Conservation (phyloP, 2,329 filamentous ascomycete genomes). For the Periconia sp. region DNA sequence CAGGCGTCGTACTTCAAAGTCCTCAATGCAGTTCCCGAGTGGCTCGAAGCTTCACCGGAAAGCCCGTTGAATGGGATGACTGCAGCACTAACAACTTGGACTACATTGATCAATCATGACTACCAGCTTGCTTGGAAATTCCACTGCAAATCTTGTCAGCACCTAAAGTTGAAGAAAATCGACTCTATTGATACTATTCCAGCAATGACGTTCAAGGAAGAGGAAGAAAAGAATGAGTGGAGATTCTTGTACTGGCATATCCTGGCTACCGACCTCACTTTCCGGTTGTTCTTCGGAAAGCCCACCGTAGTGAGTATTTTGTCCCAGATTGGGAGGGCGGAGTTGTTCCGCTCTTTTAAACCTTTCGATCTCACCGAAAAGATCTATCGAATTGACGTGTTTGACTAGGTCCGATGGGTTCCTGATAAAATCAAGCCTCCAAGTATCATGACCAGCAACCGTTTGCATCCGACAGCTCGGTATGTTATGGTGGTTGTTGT, state of each 20-base stretch:
- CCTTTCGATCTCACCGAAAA: not conserved
- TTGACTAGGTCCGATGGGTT: conserved; percentile 13
- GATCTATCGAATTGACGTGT: too few species aligned
- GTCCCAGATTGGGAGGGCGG: not conserved
- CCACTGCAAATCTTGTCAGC: conserved; percentile 30
- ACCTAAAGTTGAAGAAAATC: conserved; percentile 19
- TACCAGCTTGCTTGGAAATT: conserved; percentile 34
- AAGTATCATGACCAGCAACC: conserved; percentile 13
- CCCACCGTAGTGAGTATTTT: conserved; percentile 13
- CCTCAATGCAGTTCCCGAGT: conserved; percentile 28
- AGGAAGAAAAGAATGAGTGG: conserved; percentile 14
- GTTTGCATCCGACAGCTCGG: conserved; percentile 20
- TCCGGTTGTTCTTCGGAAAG: conserved; percentile 31
- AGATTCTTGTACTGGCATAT: conserved; percentile 29
- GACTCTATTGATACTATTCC: conserved; percentile 23
- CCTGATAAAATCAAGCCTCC: conserved; percentile 23
- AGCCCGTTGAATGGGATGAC: conserved; percentile 22
- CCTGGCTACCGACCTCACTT: conserved; percentile 25
- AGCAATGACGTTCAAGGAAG: conserved; percentile 23
- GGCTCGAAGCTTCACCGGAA: conserved; percentile 19
- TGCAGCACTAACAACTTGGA: conserved; percentile 26
- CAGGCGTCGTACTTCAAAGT: conserved; percentile 28
- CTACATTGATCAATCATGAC: conserved; percentile 27
- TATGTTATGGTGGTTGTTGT: conserved; percentile 18
- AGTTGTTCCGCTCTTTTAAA: not conserved